Conservation (phyloP, 2,329 filamentous ascomycete species). For the Diaporthe amygdali region DNA sequence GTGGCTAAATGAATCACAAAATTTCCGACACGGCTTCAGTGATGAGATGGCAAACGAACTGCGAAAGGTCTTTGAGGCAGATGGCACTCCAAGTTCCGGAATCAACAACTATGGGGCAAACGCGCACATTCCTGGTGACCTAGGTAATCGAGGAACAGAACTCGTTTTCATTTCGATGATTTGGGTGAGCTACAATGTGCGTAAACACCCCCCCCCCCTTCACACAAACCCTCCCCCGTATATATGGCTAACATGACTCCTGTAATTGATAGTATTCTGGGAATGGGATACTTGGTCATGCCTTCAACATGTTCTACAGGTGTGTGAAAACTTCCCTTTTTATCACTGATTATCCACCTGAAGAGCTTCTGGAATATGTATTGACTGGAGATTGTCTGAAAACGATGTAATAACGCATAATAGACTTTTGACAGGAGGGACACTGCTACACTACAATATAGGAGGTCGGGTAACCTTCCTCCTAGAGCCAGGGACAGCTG, state of each 20-base stretch:
- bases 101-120: too few species aligned
- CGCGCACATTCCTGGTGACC: background rate
- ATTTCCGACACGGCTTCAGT: too few species aligned
- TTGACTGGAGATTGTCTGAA: too few species aligned
- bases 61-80: background rate
- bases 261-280: background rate
- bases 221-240: too few species aligned
- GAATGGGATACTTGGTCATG: background rate
- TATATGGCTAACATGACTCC: background rate
- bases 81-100: background rate
- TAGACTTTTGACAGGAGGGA: background rate
- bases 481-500: background rate
- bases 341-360: background rate
- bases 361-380: background rate
- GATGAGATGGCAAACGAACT: background rate
- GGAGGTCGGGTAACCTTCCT: background rate
- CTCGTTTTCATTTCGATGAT: background rate
- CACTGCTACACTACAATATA: background rate
- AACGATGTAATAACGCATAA: background rate
- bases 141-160: background rate
- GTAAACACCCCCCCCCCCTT: background rate
- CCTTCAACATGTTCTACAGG: slow-evolving; percentile 2
- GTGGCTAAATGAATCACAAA: background rate
- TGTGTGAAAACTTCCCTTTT: background rate
- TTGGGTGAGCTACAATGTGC: background rate